Evolutionary conservation across 2,329 filamentous ascomycete species (phyloP), one percentile per base, ranked within the genome.

Genomic region (Pseudocercospora fuligena): DNA sequence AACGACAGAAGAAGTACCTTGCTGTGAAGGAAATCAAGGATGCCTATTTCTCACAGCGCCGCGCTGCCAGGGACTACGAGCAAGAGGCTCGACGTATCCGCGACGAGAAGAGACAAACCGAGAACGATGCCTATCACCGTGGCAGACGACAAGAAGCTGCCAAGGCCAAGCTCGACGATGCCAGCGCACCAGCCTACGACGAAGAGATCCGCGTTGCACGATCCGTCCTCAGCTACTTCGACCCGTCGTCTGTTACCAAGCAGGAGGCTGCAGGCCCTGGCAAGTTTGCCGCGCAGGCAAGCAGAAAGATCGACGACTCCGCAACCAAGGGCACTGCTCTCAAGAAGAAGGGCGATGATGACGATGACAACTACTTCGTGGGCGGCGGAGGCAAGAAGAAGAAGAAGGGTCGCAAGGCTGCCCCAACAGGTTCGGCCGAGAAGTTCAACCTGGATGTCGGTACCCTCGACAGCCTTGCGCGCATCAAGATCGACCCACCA

Each of bases 151-250:
- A 90, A 84, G 89, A 91, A 78, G 86, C 89, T 60, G 92, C 92
- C 63, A 87, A 92, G 81, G 87, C 89, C 79, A 86, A 92, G 80
- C 89, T 96, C 47, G 89, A 90, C 75, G 91, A 94, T 77, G 92
- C 92, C 73, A 92, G 89, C 77, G 90, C 92, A 74, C 93, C 91
- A 16, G 95, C 95, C 61, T 99, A 93, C 84, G 86, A 92, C 56
- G 93, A 97, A 74, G 93, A 99, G 83, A 97, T 99, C 76, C 88
- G 93, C 75, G 91, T 91, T 61, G 92, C 93, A 69, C 92, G 95
- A 82, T 91, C 89, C 78, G 86, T 99, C 54, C 92, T 98, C 73
- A 89, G 90, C 73, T 94, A 94, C 86, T 94, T 98, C 73, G 94
- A 98, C 80, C 94, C 94, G 1, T 87, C 88, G 66, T 82, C 83